These are phyloP conservation scores for Tricholoma matsutake DNA, from an alignment of 768 basidiomycete genomes.

Conservation along the genomic window DNA sequence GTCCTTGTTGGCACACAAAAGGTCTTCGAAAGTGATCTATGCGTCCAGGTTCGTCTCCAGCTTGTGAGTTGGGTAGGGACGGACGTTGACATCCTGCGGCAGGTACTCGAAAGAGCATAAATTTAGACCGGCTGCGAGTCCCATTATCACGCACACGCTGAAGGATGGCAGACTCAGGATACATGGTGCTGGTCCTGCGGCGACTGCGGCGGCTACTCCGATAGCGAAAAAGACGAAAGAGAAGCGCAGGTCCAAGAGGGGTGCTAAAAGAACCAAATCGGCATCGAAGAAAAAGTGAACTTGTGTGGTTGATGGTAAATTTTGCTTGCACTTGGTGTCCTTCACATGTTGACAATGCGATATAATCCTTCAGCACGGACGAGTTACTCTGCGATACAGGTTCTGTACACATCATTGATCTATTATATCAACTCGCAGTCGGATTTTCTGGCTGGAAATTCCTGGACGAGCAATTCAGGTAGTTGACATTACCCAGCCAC, in stretches of 20 bases:
- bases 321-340: background rate
- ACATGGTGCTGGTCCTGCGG: constrained; percentile 61
- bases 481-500: too few species aligned
- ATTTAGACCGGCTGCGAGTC: constrained; percentile 82
- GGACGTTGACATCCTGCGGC: background rate
- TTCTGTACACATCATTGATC: background rate
- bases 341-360: background rate
- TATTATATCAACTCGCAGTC: background rate
- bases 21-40: constrained; percentile 48
- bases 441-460: too few species aligned
- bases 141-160: constrained; percentile 73
- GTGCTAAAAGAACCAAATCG: constrained; percentile 15
- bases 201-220: constrained; percentile 18
- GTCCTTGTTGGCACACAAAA: constrained; percentile 21
- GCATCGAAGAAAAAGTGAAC: constrained; percentile 10
- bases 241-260: constrained; percentile 20
- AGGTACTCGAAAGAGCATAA: constrained; percentile 85
- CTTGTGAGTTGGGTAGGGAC: background rate
- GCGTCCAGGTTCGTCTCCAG: constrained; percentile 53
- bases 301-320: background rate
- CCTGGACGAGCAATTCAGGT: too few species aligned
- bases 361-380: background rate
- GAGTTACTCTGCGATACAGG: background rate
- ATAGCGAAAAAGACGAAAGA: constrained; percentile 12
- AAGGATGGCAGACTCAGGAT: constrained; percentile 67